phyloP scores from a whole-genome alignment of 2,329 filamentous ascomycete species.

The Plenodomus lindquistii region DNA sequence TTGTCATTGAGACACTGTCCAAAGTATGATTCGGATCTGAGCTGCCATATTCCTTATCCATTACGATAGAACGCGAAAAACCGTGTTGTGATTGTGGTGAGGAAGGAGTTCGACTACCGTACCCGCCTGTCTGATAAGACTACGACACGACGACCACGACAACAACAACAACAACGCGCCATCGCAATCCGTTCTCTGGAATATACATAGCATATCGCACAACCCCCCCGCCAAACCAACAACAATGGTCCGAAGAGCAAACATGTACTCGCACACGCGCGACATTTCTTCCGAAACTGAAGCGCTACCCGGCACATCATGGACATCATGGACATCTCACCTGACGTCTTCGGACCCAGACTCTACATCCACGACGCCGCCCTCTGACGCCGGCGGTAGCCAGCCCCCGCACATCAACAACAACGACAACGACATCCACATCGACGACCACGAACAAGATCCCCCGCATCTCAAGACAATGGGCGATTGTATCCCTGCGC shows the following conservation, averaged over 20 bases:
- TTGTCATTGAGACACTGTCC: too few relatives aligned
- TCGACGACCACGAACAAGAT: conserved; percentile 1
- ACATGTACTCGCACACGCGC: not conserved
- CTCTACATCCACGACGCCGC: not conserved
- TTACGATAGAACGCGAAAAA: too few relatives aligned
- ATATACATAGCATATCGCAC: too few relatives aligned
- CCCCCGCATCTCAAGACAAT: conserved; percentile 9
- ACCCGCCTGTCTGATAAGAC: too few relatives aligned
- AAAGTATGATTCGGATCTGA: too few relatives aligned
- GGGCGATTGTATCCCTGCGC: conserved; percentile 17
- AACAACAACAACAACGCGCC: too few relatives aligned
- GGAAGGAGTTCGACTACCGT: too few relatives aligned
- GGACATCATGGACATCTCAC: not conserved
- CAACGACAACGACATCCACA: not conserved
- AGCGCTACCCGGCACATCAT: not conserved
- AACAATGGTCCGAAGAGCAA: not conserved
- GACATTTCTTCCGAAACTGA: not conserved
- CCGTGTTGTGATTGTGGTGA: too few relatives aligned
- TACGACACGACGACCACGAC: too few relatives aligned
- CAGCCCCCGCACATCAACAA: not conserved
- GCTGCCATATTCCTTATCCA: too few relatives aligned
- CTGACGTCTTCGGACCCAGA: not conserved
- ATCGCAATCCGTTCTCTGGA: too few relatives aligned
- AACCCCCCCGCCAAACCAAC: not conserved
- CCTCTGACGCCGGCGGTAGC: not conserved